Evolutionary conservation across 2,329 filamentous ascomycete species (phyloP).

Genomic region (Pseudonectria buxi): DNA sequence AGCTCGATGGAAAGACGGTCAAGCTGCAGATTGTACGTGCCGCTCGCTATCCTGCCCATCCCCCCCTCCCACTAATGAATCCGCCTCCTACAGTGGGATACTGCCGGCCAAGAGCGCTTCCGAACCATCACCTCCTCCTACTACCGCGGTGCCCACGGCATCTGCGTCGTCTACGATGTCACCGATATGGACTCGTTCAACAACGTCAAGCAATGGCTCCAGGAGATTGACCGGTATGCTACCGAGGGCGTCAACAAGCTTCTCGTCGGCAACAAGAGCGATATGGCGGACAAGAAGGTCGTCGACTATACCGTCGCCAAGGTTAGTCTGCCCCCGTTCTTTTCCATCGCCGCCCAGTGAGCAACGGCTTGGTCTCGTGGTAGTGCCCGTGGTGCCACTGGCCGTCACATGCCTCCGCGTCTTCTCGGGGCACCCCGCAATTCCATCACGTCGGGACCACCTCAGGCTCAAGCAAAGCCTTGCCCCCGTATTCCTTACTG

Average conservation of each 20-base stretch:
- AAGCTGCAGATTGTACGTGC: constrained; percentile 93
- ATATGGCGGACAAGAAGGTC: constrained; percentile 99
- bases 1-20: constrained; percentile 98
- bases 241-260: constrained; percentile 99
- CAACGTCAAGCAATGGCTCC: constrained; percentile 99
- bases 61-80: background rate
- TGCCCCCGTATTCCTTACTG: constrained; percentile 7
- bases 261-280: constrained; percentile 98
- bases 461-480: background rate
- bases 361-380: background rate
- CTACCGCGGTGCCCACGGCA: constrained; percentile 97
- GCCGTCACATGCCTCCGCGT: constrained; percentile 16
- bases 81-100: constrained; percentile 72
- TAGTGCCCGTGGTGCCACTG: background rate
- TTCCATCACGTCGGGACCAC: constrained; percentile 8
- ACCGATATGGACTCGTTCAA: constrained; percentile 99
- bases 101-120: constrained; percentile 98
- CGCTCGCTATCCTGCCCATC: background rate
- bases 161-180: constrained; percentile 99
- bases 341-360: too few relatives aligned
- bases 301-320: constrained; percentile 99
- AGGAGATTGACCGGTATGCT: constrained; percentile 98
- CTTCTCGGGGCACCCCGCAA: constrained; percentile 4
- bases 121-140: constrained; percentile 99
- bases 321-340: constrained; percentile 49